Conservation (phyloP, 2,329 filamentous ascomycete genomes). For the Blastomyces silverae region DNA sequence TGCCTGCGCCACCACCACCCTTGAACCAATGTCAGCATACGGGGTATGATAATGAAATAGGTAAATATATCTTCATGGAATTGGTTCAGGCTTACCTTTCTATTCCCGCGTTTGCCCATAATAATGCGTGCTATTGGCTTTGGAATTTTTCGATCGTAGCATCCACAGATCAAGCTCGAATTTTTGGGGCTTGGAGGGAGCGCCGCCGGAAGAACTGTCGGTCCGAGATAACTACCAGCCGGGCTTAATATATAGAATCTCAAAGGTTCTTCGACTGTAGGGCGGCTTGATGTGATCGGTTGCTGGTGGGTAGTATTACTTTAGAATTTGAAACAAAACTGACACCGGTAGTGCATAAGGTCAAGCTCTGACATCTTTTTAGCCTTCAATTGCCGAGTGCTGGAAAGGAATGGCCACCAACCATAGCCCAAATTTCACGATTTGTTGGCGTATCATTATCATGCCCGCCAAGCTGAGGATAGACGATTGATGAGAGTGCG, state of each 20-base stretch:
- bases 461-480: neutral
- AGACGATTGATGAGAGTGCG: too few relatives aligned
- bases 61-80: neutral
- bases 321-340: too few relatives aligned
- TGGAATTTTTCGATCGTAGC: neutral
- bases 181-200: constrained; percentile 11
- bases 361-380: neutral
- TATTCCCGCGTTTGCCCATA: constrained; percentile 31
- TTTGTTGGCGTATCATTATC: too few relatives aligned
- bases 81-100: constrained; percentile 24
- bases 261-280: too few relatives aligned
- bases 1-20: constrained; percentile 43
- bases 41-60: neutral
- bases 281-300: too few relatives aligned
- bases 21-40: constrained; percentile 25
- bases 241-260: too few relatives aligned
- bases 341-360: neutral
- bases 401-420: neutral
- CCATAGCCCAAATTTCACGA: too few relatives aligned
- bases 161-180: neutral
- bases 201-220: constrained; percentile 3
- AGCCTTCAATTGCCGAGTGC: neutral
- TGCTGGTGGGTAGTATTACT: too few relatives aligned
- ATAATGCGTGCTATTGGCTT: constrained; percentile 18
- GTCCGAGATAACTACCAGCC: neutral